phyloP scores from a whole-genome alignment of 1,284 basidiomycete genomes.

The Cutaneotrichosporon sp. region DNA sequence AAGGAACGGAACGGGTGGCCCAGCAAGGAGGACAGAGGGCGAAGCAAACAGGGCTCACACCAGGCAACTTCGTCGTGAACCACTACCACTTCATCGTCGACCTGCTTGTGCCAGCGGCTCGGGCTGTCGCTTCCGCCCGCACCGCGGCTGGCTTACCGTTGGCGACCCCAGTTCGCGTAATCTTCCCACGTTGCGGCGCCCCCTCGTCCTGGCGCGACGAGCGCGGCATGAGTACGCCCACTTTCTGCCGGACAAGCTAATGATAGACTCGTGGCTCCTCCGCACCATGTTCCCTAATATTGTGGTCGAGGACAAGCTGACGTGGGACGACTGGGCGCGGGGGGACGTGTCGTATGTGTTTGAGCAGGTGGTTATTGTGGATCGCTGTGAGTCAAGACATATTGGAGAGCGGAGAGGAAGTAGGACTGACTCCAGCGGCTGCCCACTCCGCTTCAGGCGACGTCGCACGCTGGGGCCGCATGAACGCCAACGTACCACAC shows the following conservation, averaged over 20 bases:
- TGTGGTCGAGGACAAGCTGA: slow-evolving; percentile 39
- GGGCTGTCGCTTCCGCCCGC: slow-evolving; percentile 27
- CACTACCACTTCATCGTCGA: slow-evolving; percentile 37
- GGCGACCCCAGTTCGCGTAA: slow-evolving; percentile 30
- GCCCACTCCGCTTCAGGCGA: slow-evolving; percentile 41
- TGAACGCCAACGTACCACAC: slow-evolving; percentile 41
- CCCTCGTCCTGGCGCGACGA: slow-evolving; percentile 42
- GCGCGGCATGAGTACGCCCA: slow-evolving; percentile 34
- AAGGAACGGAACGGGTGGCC: background rate
- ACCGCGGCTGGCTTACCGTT: background rate
- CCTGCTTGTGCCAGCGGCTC: slow-evolving; percentile 37
- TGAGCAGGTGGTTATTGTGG: slow-evolving; percentile 48
- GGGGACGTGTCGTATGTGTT: slow-evolving; percentile 39
- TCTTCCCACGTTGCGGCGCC: slow-evolving; percentile 39
- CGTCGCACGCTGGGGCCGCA: slow-evolving; percentile 42
- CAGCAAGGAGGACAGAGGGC: background rate
- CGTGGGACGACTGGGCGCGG: slow-evolving; percentile 35
- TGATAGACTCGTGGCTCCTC: slow-evolving; percentile 46
- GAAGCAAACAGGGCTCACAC: slow-evolving; percentile 10
- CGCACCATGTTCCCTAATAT: slow-evolving; percentile 36
- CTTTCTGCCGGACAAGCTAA: background rate
- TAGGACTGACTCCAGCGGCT: slow-evolving; percentile 29
- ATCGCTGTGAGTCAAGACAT: slow-evolving; percentile 37
- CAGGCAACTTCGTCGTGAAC: background rate
- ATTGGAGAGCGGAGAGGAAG: no score